These are phyloP conservation scores for Rhynchosporium agropyri DNA, from an alignment of 2,329 filamentous ascomycete species.

Conservation along the genomic window DNA sequence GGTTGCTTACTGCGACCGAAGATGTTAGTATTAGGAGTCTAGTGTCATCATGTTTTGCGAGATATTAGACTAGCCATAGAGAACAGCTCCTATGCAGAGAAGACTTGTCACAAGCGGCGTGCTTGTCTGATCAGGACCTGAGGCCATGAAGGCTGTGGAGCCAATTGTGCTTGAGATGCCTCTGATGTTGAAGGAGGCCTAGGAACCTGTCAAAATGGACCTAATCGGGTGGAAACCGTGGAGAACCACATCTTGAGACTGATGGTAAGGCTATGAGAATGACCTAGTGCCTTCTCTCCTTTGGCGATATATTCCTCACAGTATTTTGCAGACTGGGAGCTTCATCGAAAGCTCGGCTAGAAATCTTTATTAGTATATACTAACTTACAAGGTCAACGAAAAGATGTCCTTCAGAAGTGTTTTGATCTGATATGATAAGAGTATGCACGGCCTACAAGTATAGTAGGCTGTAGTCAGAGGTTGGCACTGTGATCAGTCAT, in stretches of 20 bases:
- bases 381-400: too few relatives aligned
- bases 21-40: constrained; percentile 53
- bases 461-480: too few relatives aligned
- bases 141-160: constrained; percentile 66
- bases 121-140: constrained; percentile 65
- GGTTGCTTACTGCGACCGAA: constrained; percentile 83
- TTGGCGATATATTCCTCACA: constrained; percentile 20
- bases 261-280: constrained; percentile 29
- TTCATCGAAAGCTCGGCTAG: not conserved
- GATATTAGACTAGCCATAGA: constrained; percentile 87
- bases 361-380: too few relatives aligned
- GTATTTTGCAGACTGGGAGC: constrained; percentile 17
- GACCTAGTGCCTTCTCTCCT: constrained; percentile 22
- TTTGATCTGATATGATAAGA: too few relatives aligned
- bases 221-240: not conserved
- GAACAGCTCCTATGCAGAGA: constrained; percentile 81
- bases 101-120: constrained; percentile 72
- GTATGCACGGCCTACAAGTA: too few relatives aligned
- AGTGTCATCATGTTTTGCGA: constrained; percentile 64
- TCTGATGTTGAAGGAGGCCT: constrained; percentile 69
- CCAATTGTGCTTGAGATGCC: constrained; percentile 82
- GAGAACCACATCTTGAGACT: constrained; percentile 23
- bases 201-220: not conserved
- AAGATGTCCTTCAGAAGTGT: too few relatives aligned
- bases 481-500: not conserved